These are phyloP conservation scores for Gamsiella multidivaricata DNA, from an alignment of 192 early-diverging fungal species.

Conservation along the genomic window DNA sequence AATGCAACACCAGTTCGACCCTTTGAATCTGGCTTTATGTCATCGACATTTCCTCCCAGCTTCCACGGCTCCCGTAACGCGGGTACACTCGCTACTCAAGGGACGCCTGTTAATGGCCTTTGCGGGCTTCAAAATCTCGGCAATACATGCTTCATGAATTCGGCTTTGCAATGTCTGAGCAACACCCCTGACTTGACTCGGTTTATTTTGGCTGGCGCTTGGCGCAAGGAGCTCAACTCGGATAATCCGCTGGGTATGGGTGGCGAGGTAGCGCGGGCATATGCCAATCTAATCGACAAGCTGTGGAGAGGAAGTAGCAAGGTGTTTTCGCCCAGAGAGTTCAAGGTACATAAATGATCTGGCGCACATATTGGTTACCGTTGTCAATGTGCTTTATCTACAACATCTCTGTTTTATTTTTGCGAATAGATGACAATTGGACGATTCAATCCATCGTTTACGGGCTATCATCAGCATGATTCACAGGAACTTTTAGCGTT, in stretches of 20 bases:
- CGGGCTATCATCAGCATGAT: constrained; percentile 94
- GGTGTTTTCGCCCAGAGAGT: constrained; percentile 76
- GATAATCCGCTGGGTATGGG: constrained; percentile 82
- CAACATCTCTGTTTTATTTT: background rate
- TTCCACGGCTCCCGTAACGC: constrained; percentile 21
- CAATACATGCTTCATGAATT: constrained; percentile 93
- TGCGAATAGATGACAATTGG: constrained; percentile 63
- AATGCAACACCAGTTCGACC: constrained; percentile 1
- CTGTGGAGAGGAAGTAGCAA: constrained; percentile 68
- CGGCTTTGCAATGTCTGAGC: constrained; percentile 85
- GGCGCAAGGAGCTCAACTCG: constrained; percentile 71
- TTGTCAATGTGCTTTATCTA: background rate
- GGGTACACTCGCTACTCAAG: constrained; percentile 11
- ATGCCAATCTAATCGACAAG: constrained; percentile 71
- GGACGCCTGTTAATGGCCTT: constrained; percentile 55
- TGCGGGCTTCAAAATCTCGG: constrained; percentile 85
- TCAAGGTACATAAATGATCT: constrained; percentile 67
- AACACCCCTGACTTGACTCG: constrained; percentile 74
- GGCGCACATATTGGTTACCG: background rate
- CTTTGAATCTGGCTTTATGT: background rate
- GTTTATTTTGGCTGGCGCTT: constrained; percentile 70
- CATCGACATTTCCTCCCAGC: constrained; percentile 7
- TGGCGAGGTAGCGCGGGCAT: constrained; percentile 75
- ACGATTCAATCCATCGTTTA: constrained; percentile 77
- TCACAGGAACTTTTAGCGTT: constrained; percentile 94